These are phyloP conservation scores for Fusarium ramigenum DNA, from an alignment of 2,329 filamentous ascomycete species.

Conservation along the genomic window DNA sequence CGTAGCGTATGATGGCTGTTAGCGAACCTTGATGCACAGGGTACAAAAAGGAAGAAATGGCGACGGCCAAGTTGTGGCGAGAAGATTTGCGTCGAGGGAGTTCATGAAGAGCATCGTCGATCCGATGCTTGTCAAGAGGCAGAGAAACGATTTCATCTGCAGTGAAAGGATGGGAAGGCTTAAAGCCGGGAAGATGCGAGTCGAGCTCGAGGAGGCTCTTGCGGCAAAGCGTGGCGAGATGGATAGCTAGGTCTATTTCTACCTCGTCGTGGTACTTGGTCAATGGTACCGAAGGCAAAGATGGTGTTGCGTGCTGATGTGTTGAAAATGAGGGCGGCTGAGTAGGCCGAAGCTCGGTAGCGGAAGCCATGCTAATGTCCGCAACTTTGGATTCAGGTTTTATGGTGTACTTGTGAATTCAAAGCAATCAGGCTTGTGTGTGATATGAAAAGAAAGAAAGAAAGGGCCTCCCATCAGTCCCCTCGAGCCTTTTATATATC, in stretches of 20 bases:
- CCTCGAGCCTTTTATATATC: conserved; percentile 10
- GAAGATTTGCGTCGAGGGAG: conserved; percentile 50
- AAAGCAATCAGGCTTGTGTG: neutral
- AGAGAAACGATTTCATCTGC: conserved; percentile 49
- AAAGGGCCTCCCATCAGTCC: neutral
- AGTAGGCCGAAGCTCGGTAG: conserved; percentile 43
- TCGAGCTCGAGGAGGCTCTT: conserved; percentile 43
- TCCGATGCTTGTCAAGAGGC: conserved; percentile 44
- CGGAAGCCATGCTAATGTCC: conserved; percentile 44
- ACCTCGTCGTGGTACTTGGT: conserved; percentile 14
- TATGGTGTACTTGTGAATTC: neutral
- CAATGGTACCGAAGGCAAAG: neutral
- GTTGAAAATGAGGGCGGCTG: conserved; percentile 32
- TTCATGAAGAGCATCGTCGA: conserved; percentile 45
- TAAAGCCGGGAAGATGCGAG: conserved; percentile 41
- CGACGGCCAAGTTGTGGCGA: conserved; percentile 44
- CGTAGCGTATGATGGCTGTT: conserved; percentile 51
- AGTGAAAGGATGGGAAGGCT: conserved; percentile 45
- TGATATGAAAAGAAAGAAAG: neutral
- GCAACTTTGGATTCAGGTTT: neutral
- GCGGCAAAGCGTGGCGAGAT: conserved; percentile 45
- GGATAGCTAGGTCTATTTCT: conserved; percentile 41
- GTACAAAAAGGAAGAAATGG: conserved; percentile 47
- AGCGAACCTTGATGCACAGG: conserved; percentile 48
- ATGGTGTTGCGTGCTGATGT: neutral